These are phyloP conservation scores for Begonia masoniana DNA, from an alignment of 306 rosid species.

Conservation along the genomic window DNA sequence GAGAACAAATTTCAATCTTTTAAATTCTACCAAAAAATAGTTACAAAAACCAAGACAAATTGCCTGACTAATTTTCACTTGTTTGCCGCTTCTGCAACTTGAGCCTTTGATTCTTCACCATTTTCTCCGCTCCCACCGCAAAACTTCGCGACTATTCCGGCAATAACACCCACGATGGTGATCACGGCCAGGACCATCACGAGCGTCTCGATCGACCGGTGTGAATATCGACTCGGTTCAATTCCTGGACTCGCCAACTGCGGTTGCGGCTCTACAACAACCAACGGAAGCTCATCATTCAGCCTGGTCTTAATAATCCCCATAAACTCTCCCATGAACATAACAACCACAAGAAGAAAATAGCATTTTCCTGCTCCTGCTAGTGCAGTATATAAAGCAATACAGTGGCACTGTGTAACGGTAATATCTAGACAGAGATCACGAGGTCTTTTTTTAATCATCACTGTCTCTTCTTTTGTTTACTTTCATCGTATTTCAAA, in stretches of 20 bases:
- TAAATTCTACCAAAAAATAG: no score
- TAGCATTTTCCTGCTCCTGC: no score
- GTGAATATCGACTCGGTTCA: slow-evolving; percentile 32
- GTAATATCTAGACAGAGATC: not conserved
- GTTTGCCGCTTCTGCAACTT: not conserved
- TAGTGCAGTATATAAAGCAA: no score
- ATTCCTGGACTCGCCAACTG: not conserved
- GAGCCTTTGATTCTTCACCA: slow-evolving; percentile 16
- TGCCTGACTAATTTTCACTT: not conserved
- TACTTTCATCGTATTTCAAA: no score
- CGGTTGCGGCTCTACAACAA: slow-evolving; percentile 21
- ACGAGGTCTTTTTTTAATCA: not conserved
- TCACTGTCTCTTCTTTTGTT: no score
- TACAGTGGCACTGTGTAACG: not conserved
- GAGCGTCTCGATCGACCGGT: slow-evolving; percentile 58
- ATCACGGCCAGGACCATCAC: slow-evolving; percentile 68
- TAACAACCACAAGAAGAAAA: no score
- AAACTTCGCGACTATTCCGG: slow-evolving; percentile 60
- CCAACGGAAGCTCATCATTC: slow-evolving; percentile 1
- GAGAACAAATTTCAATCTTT: no score
- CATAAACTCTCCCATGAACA: not conserved
- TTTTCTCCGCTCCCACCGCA: slow-evolving; percentile 70
- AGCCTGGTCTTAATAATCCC: not conserved
- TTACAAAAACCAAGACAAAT: no score
- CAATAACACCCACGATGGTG: slow-evolving; percentile 52